These are phyloP conservation scores for Boletus patriciae DNA, from an alignment of 768 basidiomycete genomes.

Conservation along the genomic window DNA sequence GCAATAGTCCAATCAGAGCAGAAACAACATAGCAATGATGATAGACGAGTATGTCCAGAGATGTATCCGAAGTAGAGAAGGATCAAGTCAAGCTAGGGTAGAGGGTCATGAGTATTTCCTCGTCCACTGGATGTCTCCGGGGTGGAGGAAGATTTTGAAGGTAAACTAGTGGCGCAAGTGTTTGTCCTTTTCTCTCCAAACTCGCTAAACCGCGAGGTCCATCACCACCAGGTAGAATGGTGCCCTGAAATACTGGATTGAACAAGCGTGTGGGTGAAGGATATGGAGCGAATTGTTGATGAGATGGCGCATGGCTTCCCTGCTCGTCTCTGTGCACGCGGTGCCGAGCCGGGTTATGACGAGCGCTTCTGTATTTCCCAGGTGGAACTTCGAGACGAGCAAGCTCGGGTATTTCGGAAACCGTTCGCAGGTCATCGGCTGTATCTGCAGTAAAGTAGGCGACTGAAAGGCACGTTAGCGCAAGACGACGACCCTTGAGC, in stretches of 20 bases:
- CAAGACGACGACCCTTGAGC: not conserved
- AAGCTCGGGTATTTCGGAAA: slow-evolving; percentile 60
- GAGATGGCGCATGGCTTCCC: slow-evolving; percentile 8
- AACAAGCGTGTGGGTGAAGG: slow-evolving; percentile 27
- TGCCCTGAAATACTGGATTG: slow-evolving; percentile 10
- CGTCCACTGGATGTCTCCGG: slow-evolving; percentile 68
- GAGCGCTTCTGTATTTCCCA: slow-evolving; percentile 65
- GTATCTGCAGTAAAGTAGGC: slow-evolving; percentile 75
- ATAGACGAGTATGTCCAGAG: slow-evolving; percentile 4
- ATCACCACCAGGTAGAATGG: not conserved
- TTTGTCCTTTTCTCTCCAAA: slow-evolving; percentile 25
- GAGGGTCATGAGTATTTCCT: slow-evolving; percentile 66
- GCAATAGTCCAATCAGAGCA: slow-evolving; percentile 7
- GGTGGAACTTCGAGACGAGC: slow-evolving; percentile 53
- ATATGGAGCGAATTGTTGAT: slow-evolving; percentile 34
- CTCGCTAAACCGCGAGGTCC: not conserved
- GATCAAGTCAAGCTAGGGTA: slow-evolving; percentile 34
- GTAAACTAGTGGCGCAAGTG: slow-evolving; percentile 64
- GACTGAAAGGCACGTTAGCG: slow-evolving; percentile 41
- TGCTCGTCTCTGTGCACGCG: slow-evolving; percentile 32
- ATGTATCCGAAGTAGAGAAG: slow-evolving; percentile 13
- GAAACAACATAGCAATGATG: slow-evolving; percentile 12
- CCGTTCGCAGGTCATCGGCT: slow-evolving; percentile 52
- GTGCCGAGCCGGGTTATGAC: slow-evolving; percentile 50
- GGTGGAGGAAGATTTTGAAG: slow-evolving; percentile 58